Base-by-base conservation (phyloP, 305 asterid genomes). In the Solanum aculeatissimum region DNA sequence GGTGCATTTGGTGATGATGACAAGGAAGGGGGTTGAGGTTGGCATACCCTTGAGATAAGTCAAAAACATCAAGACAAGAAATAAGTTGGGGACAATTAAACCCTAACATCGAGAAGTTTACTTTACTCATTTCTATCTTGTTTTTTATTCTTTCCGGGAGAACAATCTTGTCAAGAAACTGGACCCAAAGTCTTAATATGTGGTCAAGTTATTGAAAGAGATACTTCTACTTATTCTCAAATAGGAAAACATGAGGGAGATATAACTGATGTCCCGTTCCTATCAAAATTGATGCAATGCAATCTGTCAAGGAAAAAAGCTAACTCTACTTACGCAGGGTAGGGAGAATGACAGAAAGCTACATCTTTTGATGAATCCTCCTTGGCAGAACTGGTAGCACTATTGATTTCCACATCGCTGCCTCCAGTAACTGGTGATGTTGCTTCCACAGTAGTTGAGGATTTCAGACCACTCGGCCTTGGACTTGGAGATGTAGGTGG, bases 401-500 rank as follows among this genome's bases (percentile, higher is more conserved):
- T 89, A 87, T 66, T 53, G 80, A 70, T 84, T 25, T 87, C 86
- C 60, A 79, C 85, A 72, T 88, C 87, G 55, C 87, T 87, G 84
- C 89, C 91, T 47, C 57, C 88, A 12, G 66, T 85, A 71, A 88
- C 80, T 49, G 83, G 86, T 75, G 88, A 58, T 83, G 84, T 62
- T 69, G 27, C 86, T 74, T 86, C 89, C 69, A 60, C 16, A 51
- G 86, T 84, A 71, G 85, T 72, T 4, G 85, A 54, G 88, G 87
- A 62, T 80, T 82, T 92, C 51, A 87, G 81, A 84, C 90, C 88
- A 85, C 94, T 92, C 23, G 90, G 91, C 15, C 94, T 92, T 40
- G 97, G 95, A 86, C 89, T 90, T 29, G 97, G 96, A 86, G 97
- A 91, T 81, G 92, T 90, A 38, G 98, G 97, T 62, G 98, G 97